Conservation (phyloP, 116 monocot genomes). For the Phalaenopsis hybrid region DNA sequence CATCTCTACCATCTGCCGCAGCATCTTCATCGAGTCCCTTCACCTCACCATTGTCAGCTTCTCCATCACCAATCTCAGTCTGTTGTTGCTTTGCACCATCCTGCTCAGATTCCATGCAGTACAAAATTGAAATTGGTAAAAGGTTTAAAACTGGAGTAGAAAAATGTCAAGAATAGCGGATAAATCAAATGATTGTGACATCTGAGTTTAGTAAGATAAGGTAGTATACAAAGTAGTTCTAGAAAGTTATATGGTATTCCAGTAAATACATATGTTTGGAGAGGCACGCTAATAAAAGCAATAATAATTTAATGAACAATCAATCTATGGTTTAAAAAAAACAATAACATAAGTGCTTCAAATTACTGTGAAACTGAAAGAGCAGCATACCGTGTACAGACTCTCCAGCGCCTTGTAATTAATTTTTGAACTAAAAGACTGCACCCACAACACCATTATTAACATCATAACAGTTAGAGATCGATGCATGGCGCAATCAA, state of each 20-base stretch:
- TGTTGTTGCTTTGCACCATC: conserved; percentile 29
- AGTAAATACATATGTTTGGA: not conserved
- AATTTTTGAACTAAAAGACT: conserved; percentile 62
- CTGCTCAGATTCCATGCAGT: conserved; percentile 1
- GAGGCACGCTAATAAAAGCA: not conserved
- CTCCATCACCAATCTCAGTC: conserved; percentile 6
- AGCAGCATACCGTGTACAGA: conserved; percentile 50
- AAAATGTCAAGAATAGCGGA: too few species aligned
- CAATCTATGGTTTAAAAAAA: too few species aligned
- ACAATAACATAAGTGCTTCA: not conserved
- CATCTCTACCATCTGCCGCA: conserved; percentile 6
- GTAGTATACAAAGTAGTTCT: not conserved
- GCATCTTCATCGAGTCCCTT: conserved; percentile 9
- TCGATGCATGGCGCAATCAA: not conserved
- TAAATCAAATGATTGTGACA: not conserved
- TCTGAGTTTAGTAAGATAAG: not conserved
- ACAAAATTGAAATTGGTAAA: not conserved
- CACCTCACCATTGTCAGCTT: conserved; percentile 10
- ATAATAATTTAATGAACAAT: not conserved
- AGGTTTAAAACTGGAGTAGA: not conserved
- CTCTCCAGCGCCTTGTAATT: conserved; percentile 56
- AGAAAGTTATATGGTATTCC: not conserved
- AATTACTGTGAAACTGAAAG: not conserved
- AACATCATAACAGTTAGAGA: not conserved
- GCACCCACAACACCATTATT: conserved; percentile 16